These are phyloP conservation scores for Rhodofomes roseus DNA, from an alignment of 1,284 basidiomycete species.

Conservation along the genomic window DNA sequence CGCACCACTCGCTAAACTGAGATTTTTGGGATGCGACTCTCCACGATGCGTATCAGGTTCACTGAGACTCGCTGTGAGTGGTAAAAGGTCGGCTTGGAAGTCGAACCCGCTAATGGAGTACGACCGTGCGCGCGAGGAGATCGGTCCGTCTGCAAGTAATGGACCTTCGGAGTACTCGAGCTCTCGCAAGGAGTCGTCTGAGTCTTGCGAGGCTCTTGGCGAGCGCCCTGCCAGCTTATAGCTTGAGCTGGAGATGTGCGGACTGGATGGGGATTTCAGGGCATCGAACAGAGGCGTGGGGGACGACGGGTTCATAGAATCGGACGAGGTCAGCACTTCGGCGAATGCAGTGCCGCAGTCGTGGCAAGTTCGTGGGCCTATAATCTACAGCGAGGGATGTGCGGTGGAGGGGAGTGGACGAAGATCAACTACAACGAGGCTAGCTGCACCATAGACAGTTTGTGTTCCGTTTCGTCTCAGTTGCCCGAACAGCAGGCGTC, in stretches of 20 bases:
- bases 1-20: slow-evolving; percentile 76
- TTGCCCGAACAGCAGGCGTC: background rate
- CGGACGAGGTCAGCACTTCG: background rate
- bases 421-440: background rate
- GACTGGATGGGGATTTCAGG: slow-evolving; percentile 30
- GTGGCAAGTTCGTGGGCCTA: background rate
- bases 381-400: background rate
- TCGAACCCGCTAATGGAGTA: slow-evolving; percentile 78
- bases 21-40: slow-evolving; percentile 60
- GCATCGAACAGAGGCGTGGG: slow-evolving; percentile 32
- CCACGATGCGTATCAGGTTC: slow-evolving; percentile 51
- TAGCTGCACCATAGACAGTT: background rate
- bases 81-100: slow-evolving; percentile 74
- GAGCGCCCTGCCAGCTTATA: slow-evolving; percentile 40
- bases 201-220: slow-evolving; percentile 56
- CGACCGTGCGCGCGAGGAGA: slow-evolving; percentile 43
- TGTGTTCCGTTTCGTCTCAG: background rate
- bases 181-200: slow-evolving; percentile 71
- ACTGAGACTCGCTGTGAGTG: slow-evolving; percentile 70
- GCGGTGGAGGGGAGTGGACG: background rate
- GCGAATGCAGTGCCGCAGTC: background rate
- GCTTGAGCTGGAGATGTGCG: slow-evolving; percentile 13
- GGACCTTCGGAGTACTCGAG: slow-evolving; percentile 72
- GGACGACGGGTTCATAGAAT: slow-evolving; percentile 25
- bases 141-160: slow-evolving; percentile 31